These are phyloP conservation scores for Collybia sordida DNA, from an alignment of 768 basidiomycete genomes.

Conservation along the genomic window DNA sequence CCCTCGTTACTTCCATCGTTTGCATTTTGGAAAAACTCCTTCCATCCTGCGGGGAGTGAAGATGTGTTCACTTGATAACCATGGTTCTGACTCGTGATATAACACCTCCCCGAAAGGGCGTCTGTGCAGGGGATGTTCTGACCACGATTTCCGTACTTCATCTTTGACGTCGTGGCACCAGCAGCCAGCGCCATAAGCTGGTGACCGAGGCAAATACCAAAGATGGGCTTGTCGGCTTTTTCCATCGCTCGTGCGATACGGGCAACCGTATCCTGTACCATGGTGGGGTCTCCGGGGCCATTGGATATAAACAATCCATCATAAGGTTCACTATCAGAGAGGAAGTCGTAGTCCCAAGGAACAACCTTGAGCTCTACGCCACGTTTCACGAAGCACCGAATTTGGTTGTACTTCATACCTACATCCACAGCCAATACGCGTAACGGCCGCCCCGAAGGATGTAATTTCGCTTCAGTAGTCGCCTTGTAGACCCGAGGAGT, in stretches of 20 bases:
- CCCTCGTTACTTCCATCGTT: slow-evolving; percentile 99
- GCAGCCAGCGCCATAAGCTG: slow-evolving; percentile 94
- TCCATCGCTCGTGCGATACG: slow-evolving; percentile 67
- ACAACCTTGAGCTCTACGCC: slow-evolving; percentile 97
- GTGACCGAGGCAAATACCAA: slow-evolving; percentile 98
- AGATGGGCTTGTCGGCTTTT: slow-evolving; percentile 81
- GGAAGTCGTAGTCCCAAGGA: slow-evolving; percentile 95
- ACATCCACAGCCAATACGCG: slow-evolving; percentile 93
- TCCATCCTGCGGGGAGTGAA: slow-evolving; percentile 84
- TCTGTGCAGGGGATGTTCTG: slow-evolving; percentile 99
- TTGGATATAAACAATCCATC: slow-evolving; percentile 98
- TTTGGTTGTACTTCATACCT: slow-evolving; percentile 99
- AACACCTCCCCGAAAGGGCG: slow-evolving; percentile 90
- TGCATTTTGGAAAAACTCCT: slow-evolving; percentile 92
- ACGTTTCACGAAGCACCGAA: slow-evolving; percentile 89
- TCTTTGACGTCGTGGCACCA: slow-evolving; percentile 93
- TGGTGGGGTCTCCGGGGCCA: slow-evolving; percentile 95
- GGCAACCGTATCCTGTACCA: slow-evolving; percentile 69
- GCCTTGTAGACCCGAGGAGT: slow-evolving; percentile 71
- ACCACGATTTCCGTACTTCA: slow-evolving; percentile 99
- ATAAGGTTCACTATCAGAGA: slow-evolving; percentile 74
- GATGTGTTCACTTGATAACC: slow-evolving; percentile 90
- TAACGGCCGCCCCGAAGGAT: slow-evolving; percentile 78
- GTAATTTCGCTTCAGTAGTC: slow-evolving; percentile 50
- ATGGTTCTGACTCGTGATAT: slow-evolving; percentile 99